A percentile compares a stretch with the other conserved stretches of the same genome.
Evolutionary conservation across 139 green algal genomes (phyloP).

Genomic region (Edaphochlamys debaryana): DNA sequence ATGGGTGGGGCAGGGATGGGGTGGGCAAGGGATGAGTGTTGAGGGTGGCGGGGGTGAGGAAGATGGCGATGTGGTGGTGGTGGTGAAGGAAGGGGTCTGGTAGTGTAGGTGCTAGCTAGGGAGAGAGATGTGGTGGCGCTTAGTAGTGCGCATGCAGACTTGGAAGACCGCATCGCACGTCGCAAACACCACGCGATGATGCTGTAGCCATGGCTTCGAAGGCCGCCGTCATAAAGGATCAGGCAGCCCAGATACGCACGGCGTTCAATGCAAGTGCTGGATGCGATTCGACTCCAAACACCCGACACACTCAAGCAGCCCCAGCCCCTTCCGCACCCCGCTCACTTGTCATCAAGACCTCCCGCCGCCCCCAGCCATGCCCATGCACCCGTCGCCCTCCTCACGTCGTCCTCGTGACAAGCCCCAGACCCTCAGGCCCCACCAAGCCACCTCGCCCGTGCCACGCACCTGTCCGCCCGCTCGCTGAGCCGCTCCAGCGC

Average conservation of each 20-base stretch:
- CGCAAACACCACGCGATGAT: conserved; percentile 5
- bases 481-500: conserved; percentile 83
- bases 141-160: conserved; percentile 3
- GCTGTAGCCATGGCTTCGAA: conserved; percentile 44
- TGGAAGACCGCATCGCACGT: conserved; percentile 23
- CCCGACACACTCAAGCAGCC: too few relatives aligned
- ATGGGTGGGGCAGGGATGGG: not conserved
- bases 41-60: not conserved
- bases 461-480: conserved; percentile 75
- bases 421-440: too few relatives aligned
- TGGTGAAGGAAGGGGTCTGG: not conserved
- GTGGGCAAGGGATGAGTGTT: not conserved
- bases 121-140: not conserved
- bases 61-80: not conserved
- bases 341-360: too few relatives aligned
- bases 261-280: not conserved
- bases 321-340: too few relatives aligned
- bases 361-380: too few relatives aligned
- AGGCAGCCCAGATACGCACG: conserved; percentile 47
- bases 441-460: too few relatives aligned
- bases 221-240: conserved; percentile 36
- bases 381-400: too few relatives aligned
- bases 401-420: too few relatives aligned
- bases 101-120: too few relatives aligned
- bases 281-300: too few relatives aligned